These are phyloP conservation scores for Phaseolus lunatus DNA, from an alignment of 306 rosid genomes.

Conservation along the genomic window DNA sequence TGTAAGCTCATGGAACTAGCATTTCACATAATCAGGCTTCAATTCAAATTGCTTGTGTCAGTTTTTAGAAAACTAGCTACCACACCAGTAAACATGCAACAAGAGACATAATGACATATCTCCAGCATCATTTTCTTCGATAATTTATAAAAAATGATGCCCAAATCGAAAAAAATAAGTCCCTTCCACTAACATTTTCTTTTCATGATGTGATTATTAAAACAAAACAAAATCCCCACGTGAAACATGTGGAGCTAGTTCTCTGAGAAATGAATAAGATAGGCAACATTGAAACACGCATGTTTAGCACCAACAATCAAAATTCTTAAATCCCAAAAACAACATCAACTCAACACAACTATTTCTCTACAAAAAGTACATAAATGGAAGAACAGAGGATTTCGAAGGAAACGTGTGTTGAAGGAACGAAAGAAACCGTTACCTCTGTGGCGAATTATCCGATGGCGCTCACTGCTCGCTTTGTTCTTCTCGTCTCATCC, in stretches of 20 bases:
- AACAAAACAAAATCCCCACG: background rate
- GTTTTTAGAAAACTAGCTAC: background rate
- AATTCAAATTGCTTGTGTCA: conserved; percentile 14
- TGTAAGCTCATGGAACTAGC: conserved; percentile 3
- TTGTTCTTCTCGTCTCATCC: conserved; percentile 26
- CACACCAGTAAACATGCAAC: background rate
- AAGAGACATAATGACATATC: conserved; percentile 1
- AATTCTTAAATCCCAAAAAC: background rate
- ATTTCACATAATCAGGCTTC: conserved; percentile 39
- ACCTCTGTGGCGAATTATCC: background rate
- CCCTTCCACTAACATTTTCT: background rate
- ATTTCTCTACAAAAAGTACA: background rate
- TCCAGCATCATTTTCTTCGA: background rate
- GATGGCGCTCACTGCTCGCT: background rate
- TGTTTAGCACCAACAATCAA: background rate
- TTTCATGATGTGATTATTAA: background rate
- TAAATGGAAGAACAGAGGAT: too few relatives aligned
- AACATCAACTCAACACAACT: background rate
- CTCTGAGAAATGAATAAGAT: background rate
- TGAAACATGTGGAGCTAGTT: background rate
- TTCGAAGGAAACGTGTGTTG: background rate
- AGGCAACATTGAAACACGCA: background rate
- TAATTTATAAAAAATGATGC: background rate
- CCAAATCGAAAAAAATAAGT: background rate
- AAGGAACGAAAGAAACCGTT: background rate